A percentile compares a stretch with the other conserved stretches of the same genome.
phyloP scores from a whole-genome alignment of 1,284 basidiomycete genomes.

The Leccinum angustisporum region DNA sequence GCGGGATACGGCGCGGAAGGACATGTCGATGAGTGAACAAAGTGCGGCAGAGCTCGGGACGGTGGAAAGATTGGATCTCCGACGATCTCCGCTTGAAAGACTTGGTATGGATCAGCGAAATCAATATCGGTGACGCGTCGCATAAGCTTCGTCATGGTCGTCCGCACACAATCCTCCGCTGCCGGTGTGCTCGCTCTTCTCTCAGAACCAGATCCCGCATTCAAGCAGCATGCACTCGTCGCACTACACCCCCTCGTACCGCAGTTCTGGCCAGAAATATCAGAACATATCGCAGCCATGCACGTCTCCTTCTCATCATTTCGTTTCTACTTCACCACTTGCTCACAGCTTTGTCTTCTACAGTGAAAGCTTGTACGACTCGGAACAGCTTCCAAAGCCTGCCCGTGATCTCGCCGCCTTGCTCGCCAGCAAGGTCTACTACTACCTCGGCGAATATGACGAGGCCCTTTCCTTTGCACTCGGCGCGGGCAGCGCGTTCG shows the following conservation, averaged over 20 bases:
- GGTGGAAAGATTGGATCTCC: slow-evolving; percentile 15
- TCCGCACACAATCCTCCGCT: slow-evolving; percentile 72
- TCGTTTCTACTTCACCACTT: slow-evolving; percentile 11
- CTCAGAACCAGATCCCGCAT: slow-evolving; percentile 80
- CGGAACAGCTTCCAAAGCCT: slow-evolving; percentile 67
- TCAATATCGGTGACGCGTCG: slow-evolving; percentile 28
- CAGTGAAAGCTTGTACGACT: slow-evolving; percentile 90
- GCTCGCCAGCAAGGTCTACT: slow-evolving; percentile 94
- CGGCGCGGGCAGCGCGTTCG: slow-evolving; percentile 84
- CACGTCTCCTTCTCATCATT: slow-evolving; percentile 41
- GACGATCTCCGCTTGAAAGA: slow-evolving; percentile 31
- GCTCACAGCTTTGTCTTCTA: slow-evolving; percentile 12
- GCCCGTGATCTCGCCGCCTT: slow-evolving; percentile 82
- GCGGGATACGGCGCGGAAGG: slow-evolving; percentile 42
- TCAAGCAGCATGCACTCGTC: slow-evolving; percentile 88
- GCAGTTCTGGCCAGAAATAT: slow-evolving; percentile 97
- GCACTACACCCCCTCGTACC: slow-evolving; percentile 82
- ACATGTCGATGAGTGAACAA: slow-evolving; percentile 42
- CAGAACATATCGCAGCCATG: slow-evolving; percentile 89
- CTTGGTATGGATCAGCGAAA: not conserved
- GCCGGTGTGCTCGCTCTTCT: slow-evolving; percentile 89
- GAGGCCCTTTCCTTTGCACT: slow-evolving; percentile 93
- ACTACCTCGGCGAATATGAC: slow-evolving; percentile 90
- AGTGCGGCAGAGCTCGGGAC: slow-evolving; percentile 18
- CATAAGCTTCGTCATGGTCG: slow-evolving; percentile 45